These are phyloP conservation scores for Lipomyces yarrowii DNA, from an alignment of 1,139 yeast genomes.

Conservation along the genomic window DNA sequence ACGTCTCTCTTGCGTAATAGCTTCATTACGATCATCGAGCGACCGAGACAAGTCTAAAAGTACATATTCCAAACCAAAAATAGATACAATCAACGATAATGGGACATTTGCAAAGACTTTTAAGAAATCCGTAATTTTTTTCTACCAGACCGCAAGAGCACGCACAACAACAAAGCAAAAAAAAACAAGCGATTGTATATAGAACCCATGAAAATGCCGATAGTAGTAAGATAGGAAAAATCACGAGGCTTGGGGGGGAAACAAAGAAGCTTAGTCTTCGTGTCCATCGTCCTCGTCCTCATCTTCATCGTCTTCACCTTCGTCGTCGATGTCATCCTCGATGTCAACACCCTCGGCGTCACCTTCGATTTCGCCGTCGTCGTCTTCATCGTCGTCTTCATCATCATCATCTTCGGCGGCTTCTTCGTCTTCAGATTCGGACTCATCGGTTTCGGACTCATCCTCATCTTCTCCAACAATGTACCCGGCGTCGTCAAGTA, in stretches of 20 bases:
- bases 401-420: slow-evolving; percentile 42
- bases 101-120: not conserved
- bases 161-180: not conserved
- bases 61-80: not conserved
- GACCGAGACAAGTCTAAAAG: not conserved
- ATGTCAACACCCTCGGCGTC: slow-evolving; percentile 35
- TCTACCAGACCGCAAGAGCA: not conserved
- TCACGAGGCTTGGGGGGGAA: not conserved
- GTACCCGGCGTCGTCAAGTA: slow-evolving; percentile 45
- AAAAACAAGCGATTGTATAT: not conserved
- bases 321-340: slow-evolving; percentile 36
- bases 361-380: slow-evolving; percentile 41
- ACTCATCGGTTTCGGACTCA: slow-evolving; percentile 30
- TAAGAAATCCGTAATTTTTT: not conserved
- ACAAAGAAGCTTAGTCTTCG: slow-evolving; percentile 32
- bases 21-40: not conserved
- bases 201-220: slow-evolving; percentile 4
- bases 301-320: slow-evolving; percentile 37
- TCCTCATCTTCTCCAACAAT: slow-evolving; percentile 29
- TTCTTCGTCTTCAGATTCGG: slow-evolving; percentile 28
- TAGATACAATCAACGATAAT: not conserved
- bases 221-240: not conserved
- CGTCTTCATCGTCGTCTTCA: slow-evolving; percentile 47
- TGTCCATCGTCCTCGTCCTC: slow-evolving; percentile 37
- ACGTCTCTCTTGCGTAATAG: not conserved